Conservation (phyloP, 1,284 basidiomycete genomes). For the Neolentinus lepideus region DNA sequence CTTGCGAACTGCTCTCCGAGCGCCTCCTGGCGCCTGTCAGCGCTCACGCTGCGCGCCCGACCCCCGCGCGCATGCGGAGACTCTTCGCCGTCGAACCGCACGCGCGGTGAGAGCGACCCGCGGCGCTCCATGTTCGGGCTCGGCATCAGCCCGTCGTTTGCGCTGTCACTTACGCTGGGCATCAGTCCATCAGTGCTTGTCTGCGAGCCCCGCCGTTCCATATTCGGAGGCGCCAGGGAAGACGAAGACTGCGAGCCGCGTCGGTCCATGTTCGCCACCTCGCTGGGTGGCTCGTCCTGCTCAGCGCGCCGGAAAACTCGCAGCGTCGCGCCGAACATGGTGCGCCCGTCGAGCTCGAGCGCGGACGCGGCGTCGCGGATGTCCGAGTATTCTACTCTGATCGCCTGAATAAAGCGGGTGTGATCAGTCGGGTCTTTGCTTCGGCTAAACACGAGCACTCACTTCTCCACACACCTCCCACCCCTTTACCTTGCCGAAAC, state of each 20-base stretch:
- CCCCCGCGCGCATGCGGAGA: conserved; percentile 10
- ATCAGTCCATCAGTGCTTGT: background rate
- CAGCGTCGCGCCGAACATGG: conserved; percentile 38
- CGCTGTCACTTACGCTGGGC: no score
- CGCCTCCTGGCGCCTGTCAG: background rate
- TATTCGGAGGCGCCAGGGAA: background rate
- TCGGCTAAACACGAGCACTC: conserved; percentile 6
- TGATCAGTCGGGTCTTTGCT: background rate
- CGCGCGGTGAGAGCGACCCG: background rate
- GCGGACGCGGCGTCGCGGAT: conserved; percentile 34
- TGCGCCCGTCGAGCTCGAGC: conserved; percentile 28
- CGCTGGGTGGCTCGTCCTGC: no score
- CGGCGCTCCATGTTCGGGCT: background rate
- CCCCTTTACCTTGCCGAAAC: background rate
- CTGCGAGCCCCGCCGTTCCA: background rate
- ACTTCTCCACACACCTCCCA: background rate
- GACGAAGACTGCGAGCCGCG: background rate
- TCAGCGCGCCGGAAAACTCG: conserved; percentile 16
- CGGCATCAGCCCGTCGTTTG: background rate
- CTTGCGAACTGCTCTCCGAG: background rate
- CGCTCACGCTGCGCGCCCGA: conserved; percentile 20
- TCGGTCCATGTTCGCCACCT: background rate
- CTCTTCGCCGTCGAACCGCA: background rate
- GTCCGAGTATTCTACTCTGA: conserved; percentile 59
- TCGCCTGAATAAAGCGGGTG: conserved; percentile 28